Evolutionary conservation across 2,329 filamentous ascomycete genomes (phyloP), one percentile per base, ranked within the genome.

Genomic region (Xylaria multiplex): DNA sequence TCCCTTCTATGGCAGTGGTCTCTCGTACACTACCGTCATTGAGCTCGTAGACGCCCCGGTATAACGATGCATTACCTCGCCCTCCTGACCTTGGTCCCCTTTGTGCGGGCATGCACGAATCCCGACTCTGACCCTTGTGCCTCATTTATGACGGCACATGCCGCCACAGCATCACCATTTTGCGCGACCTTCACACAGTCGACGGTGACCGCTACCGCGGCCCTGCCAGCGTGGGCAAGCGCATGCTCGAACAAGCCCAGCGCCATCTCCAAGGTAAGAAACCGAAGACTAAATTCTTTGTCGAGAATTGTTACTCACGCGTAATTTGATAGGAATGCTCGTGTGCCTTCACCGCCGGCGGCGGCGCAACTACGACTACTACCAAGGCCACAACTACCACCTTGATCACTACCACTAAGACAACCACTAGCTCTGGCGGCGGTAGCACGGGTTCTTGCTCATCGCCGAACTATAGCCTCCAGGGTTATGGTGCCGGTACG

Each of bases 401-500:
- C 6, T 49, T 71, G 1, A 71, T 69, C 2, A 72, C 68, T 2
- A 64, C 60, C n/a, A 69, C 67, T 0, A 64, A 14, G 9, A 71
- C 64, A 7, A 68, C 69, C 4, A 70, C 65, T 2, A 43, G 56
- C 8, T 50, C 57, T n/a, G 64, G 68, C 2, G 64, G 64, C n/a
- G 62, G 64, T n/a, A 69, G 61, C 49, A 69, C 68, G 14, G 69
- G 68, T 3, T 24, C 68, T 40, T 71, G 69, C 24, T 19, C 52
- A 1, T 65, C 69, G 19, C 69, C 70, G 1, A 59, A 70, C 8
- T 70, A 76, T 62, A 65, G 66, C n/a, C 68, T 78, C 63, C 68
- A 77, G 45, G 75, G 80, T 40, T 79, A 75, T 63, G 79, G 73
- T 50, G 73, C 73, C 24, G 77, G 79, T 35, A 83, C 81, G 0